A percentile compares a stretch with the other conserved stretches of the same genome.
These are phyloP conservation scores for Lactarius sp. DNA, from an alignment of 768 basidiomycete species.

Conservation along the genomic window DNA sequence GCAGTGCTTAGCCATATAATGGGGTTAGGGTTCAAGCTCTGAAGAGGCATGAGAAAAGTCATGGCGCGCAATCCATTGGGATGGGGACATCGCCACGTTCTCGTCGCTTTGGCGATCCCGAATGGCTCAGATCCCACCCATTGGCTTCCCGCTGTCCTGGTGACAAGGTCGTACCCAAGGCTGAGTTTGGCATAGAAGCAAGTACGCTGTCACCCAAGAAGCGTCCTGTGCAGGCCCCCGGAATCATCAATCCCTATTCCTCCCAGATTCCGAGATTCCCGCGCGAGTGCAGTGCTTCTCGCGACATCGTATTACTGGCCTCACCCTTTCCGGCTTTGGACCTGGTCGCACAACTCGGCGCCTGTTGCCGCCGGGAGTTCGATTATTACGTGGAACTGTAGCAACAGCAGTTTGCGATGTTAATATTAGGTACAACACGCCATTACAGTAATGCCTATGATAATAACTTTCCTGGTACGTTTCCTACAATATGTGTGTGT, in stretches of 20 bases:
- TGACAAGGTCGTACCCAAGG: conserved; percentile 10
- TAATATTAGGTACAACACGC: conserved; percentile 16
- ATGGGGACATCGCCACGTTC: conserved; percentile 12
- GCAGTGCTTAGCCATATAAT: background rate
- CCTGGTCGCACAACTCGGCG: conserved; percentile 6
- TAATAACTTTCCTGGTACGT: conserved; percentile 19
- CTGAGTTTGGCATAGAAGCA: conserved; percentile 13
- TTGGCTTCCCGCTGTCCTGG: conserved; percentile 18
- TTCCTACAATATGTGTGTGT: conserved; percentile 11
- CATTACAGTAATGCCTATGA: conserved; percentile 16
- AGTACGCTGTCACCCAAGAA: background rate
- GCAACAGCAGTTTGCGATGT: conserved; percentile 4
- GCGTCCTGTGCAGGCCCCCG: conserved; percentile 6
- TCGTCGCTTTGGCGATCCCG: conserved; percentile 23
- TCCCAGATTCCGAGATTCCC: conserved; percentile 16
- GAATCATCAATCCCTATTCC: background rate
- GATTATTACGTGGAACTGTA: conserved; percentile 16
- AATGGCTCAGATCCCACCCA: conserved; percentile 7
- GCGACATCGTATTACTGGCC: background rate
- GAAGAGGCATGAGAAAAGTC: no score
- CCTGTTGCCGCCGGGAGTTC: conserved; percentile 1
- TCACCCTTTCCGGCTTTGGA: background rate
- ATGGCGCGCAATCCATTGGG: no score
- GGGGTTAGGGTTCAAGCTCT: conserved; percentile 1
- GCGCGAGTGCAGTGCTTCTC: background rate